Evolutionary conservation across 306 rosid species (phyloP).

Genomic region (Fragaria nilgerrensis): DNA sequence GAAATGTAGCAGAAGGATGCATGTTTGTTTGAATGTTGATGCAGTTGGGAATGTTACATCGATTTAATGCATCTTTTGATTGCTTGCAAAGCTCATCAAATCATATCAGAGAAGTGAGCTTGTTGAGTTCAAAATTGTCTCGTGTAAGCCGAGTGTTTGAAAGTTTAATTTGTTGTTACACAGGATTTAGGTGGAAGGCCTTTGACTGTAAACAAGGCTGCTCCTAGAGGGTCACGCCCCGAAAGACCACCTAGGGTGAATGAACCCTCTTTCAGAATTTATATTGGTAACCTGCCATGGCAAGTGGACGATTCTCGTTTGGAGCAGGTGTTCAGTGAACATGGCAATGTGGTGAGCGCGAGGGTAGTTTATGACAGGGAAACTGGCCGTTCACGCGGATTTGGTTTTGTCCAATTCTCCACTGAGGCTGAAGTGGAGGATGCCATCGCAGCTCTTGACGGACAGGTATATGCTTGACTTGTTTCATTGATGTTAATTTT

Average conservation of each 20-base stretch:
- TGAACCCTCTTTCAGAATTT: slow-evolving; percentile 36
- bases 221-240: slow-evolving; percentile 43
- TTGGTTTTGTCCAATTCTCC: slow-evolving; percentile 71
- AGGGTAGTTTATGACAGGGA: slow-evolving; percentile 70
- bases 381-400: slow-evolving; percentile 78
- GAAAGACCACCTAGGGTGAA: slow-evolving; percentile 24
- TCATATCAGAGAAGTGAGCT: not conserved
- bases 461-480: slow-evolving; percentile 52
- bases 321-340: slow-evolving; percentile 74
- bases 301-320: slow-evolving; percentile 61
- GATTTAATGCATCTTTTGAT: not conserved
- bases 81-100: not conserved
- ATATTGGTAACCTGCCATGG: slow-evolving; percentile 43
- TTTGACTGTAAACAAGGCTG: slow-evolving; percentile 48
- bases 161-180: slow-evolving; percentile 15
- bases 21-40: slow-evolving; percentile 5
- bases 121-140: not conserved
- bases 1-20: not conserved
- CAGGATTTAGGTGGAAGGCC: slow-evolving; percentile 38
- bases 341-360: slow-evolving; percentile 69
- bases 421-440: slow-evolving; percentile 56
- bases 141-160: not conserved
- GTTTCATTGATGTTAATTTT: slow-evolving; percentile 5
- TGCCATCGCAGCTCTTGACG: slow-evolving; percentile 87
- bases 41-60: not conserved